A percentile compares a stretch with the other conserved stretches of the same genome.
Evolutionary conservation across 768 basidiomycete genomes (phyloP).

Genomic region (Phaeotremella skinneri): DNA sequence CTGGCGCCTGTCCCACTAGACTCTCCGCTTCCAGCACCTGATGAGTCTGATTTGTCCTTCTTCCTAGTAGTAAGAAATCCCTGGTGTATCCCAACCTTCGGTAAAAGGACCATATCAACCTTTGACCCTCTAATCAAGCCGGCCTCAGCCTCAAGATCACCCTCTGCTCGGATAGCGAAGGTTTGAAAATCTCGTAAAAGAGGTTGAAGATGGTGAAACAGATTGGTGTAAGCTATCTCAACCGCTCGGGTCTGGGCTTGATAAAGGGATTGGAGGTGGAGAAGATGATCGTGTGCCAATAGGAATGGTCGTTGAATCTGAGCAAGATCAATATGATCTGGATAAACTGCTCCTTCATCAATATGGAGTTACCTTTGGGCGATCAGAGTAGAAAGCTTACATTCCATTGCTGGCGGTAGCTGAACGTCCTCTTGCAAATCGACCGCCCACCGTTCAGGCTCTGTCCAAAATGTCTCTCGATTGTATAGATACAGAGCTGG

Average conservation of each 20-base stretch:
- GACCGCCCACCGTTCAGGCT: constrained; percentile 41
- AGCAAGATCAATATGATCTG: constrained; percentile 10
- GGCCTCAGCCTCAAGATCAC: constrained; percentile 30
- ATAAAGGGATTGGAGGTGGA: constrained; percentile 41
- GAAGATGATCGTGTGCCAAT: constrained; percentile 37
- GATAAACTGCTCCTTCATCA: not conserved
- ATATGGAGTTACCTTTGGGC: too few species aligned
- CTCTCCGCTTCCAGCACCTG: constrained; percentile 4
- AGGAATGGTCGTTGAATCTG: constrained; percentile 37
- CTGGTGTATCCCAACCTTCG: constrained; percentile 32
- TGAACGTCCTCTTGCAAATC: constrained; percentile 35
- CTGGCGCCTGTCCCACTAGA: constrained; percentile 5
- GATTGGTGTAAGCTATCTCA: constrained; percentile 39
- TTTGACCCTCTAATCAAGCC: constrained; percentile 24
- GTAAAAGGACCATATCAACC: constrained; percentile 38
- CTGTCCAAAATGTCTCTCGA: constrained; percentile 43
- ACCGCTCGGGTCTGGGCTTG: constrained; percentile 37
- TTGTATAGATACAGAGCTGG: constrained; percentile 42
- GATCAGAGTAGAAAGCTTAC: constrained; percentile 17
- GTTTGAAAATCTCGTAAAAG: constrained; percentile 30
- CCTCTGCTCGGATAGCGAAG: constrained; percentile 34
- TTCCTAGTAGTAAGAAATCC: constrained; percentile 15
- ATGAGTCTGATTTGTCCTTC: constrained; percentile 16
- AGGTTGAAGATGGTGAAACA: constrained; percentile 39
- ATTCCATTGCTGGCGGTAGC: constrained; percentile 35